Conservation (phyloP, 208 protist species). For the Trypanosoma vivax region DNA sequence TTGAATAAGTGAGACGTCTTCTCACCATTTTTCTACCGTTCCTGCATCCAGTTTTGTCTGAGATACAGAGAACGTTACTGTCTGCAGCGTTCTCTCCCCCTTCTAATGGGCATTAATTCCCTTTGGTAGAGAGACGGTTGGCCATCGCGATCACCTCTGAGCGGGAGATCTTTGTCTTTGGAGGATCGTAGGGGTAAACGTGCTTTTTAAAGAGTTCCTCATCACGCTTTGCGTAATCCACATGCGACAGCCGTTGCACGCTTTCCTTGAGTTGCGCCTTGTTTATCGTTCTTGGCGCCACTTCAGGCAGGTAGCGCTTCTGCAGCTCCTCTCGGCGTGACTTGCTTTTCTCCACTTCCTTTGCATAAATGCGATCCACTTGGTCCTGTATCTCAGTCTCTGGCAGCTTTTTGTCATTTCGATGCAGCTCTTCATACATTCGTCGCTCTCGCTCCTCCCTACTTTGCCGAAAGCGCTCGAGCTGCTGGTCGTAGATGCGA, state of each 20-base stretch:
- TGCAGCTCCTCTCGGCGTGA: constrained; percentile 40
- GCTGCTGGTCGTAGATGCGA: constrained; percentile 79
- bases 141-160: constrained; percentile 58
- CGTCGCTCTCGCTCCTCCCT: constrained; percentile 52
- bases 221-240: constrained; percentile 73
- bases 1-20: too few relatives aligned
- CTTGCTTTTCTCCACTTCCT: constrained; percentile 52
- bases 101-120: not conserved
- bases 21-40: too few relatives aligned
- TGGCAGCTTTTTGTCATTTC: constrained; percentile 56
- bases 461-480: constrained; percentile 51
- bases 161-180: constrained; percentile 47
- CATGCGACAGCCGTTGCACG: constrained; percentile 60
- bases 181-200: constrained; percentile 79
- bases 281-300: constrained; percentile 55
- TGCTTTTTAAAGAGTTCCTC: constrained; percentile 84
- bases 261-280: constrained; percentile 61
- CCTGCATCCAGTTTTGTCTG: too few relatives aligned
- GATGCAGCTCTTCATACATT: constrained; percentile 46
- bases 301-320: constrained; percentile 42
- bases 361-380: constrained; percentile 76
- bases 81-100: not conserved
- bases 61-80: not conserved
- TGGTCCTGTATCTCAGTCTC: constrained; percentile 65
- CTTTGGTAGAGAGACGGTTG: constrained; percentile 60